A percentile compares a stretch with the other conserved stretches of the same genome.
phyloP scores from a whole-genome alignment of 768 basidiomycete genomes.

The Tulasnella sp. region DNA sequence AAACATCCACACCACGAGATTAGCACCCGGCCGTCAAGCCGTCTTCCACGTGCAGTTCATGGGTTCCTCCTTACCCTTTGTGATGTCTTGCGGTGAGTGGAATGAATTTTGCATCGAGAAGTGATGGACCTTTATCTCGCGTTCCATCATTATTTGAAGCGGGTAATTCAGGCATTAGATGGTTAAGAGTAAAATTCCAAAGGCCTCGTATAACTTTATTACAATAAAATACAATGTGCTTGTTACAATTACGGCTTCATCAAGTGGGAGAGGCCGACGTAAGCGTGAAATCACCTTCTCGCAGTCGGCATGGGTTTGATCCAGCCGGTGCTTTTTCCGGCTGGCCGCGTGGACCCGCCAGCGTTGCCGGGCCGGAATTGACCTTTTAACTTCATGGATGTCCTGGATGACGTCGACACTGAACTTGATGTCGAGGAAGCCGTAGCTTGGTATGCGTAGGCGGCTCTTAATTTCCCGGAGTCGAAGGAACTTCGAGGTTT shows the following conservation, averaged over 20 bases:
- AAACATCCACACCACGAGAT: no score
- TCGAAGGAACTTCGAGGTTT: slow-evolving; percentile 7
- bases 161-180: background rate
- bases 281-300: background rate
- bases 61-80: no score
- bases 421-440: slow-evolving; percentile 4
- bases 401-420: background rate
- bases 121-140: no score
- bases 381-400: background rate
- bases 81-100: no score
- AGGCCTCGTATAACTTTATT: background rate
- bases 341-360: background rate
- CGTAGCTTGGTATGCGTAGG: slow-evolving; percentile 4
- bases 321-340: slow-evolving; percentile 21
- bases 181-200: background rate
- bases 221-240: background rate
- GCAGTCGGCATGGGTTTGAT: slow-evolving; percentile 22
- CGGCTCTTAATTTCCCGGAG: background rate
- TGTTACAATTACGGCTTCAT: background rate
- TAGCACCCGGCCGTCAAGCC: no score
- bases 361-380: slow-evolving; percentile 8
- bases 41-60: no score
- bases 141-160: no score
- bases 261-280: no score
- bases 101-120: no score